Conservation (phyloP, 2,329 filamentous ascomycete species). For the Calycina herbarum region DNA sequence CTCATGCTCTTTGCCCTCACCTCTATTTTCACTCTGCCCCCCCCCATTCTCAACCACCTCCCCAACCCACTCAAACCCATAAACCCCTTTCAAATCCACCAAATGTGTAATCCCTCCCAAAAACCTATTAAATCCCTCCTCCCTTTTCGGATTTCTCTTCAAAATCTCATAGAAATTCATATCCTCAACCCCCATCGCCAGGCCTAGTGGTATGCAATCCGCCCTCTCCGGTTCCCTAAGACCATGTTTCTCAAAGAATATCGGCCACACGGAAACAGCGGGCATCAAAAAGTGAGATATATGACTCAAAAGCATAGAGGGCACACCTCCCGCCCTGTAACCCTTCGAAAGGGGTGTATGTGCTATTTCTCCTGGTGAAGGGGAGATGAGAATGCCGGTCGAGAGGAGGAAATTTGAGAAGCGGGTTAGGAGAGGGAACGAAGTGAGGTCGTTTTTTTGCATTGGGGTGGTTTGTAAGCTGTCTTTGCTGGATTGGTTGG, state of each 20-base stretch:
- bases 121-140: neutral
- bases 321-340: neutral
- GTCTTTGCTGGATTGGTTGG: too few relatives aligned
- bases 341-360: neutral
- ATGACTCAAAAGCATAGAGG: neutral
- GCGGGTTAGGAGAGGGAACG: neutral
- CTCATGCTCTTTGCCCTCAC: neutral
- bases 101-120: neutral
- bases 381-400: neutral
- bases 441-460: too few relatives aligned
- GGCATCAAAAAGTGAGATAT: neutral
- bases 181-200: neutral
- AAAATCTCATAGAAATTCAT: neutral
- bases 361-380: neutral
- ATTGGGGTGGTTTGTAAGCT: too few relatives aligned
- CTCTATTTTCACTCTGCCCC: too few relatives aligned
- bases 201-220: neutral
- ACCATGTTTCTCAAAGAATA: neutral
- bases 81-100: neutral
- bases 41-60: neutral
- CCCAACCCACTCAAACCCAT: neutral
- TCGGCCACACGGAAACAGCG: neutral
- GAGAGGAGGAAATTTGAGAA: neutral
- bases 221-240: neutral
- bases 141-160: neutral